These are phyloP conservation scores for Oleoguttula mirabilis DNA, from an alignment of 495 filamentous ascomycete genomes.

Conservation along the genomic window DNA sequence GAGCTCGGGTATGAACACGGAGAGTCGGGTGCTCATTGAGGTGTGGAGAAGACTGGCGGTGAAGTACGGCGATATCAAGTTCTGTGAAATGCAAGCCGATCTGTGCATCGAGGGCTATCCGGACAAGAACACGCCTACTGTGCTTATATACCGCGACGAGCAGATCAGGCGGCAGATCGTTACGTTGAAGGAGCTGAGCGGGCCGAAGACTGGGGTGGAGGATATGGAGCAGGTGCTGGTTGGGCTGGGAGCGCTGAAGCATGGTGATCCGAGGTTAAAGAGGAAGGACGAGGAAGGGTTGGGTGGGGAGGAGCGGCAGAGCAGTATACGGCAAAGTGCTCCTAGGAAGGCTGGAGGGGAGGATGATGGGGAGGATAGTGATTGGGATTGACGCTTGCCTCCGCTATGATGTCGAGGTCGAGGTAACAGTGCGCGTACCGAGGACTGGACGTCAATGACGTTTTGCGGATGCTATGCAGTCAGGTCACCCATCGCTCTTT, in stretches of 20 bases:
- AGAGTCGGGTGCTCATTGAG: slow-evolving; percentile 69
- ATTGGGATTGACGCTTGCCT: slow-evolving; percentile 6
- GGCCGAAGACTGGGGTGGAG: slow-evolving; percentile 52
- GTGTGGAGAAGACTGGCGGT: slow-evolving; percentile 76
- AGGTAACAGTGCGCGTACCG: too few species aligned
- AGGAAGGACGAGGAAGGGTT: slow-evolving; percentile 23
- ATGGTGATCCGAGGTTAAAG: slow-evolving; percentile 6
- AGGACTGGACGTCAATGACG: too few species aligned
- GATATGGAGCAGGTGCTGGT: slow-evolving; percentile 32
- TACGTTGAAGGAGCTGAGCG: slow-evolving; percentile 67
- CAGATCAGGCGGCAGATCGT: slow-evolving; percentile 84
- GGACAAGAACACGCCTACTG: slow-evolving; percentile 86
- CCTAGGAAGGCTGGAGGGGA: slow-evolving; percentile 45
- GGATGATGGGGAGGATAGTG: slow-evolving; percentile 4
- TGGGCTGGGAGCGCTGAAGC: slow-evolving; percentile 8
- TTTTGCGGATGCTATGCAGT: too few species aligned
- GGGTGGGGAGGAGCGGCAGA: neutral
- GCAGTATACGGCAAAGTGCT: slow-evolving; percentile 39
- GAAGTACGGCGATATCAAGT: slow-evolving; percentile 88
- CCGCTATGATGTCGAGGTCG: too few species aligned
- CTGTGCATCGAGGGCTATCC: slow-evolving; percentile 96
- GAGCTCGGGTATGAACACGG: slow-evolving; percentile 59
- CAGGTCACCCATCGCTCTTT: too few species aligned
- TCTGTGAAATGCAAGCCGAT: slow-evolving; percentile 86
- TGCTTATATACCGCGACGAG: slow-evolving; percentile 80